Evolutionary conservation across 2,329 filamentous ascomycete genomes (phyloP), one percentile per base, ranked within the genome.

Genomic region (Boeremia lycopersici): DNA sequence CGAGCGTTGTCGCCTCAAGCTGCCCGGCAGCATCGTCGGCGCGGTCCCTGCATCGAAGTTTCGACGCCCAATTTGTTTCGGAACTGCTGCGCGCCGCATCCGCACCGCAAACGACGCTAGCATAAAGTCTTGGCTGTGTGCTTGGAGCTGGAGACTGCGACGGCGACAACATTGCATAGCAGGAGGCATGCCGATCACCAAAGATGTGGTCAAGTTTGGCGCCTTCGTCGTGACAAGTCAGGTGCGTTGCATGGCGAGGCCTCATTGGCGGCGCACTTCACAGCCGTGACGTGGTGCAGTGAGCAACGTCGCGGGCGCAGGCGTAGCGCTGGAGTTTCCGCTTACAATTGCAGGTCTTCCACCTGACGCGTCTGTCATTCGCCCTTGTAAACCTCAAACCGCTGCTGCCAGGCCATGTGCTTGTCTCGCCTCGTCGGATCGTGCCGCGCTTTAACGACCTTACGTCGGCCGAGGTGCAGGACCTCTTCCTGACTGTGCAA

Each of bases 351-450:
- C 64, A 97, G 89, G 91, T 97, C 79, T 98, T 98, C 80, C 85
- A 96, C 76, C 81, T 82, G 62, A 96, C 93, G 1, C 82, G 84
- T 0, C 82, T 89, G 67, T 90, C 88, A 64, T 97, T 92, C 78
- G 92, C 91, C 48, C 82, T 98, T 59, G 93, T 98, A 53, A 99
- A 99, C 78, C 86, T 98, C 73, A 97, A 96, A 77, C 95, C 95
- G 23, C 85, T 99, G 33, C 84, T 97, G 1, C 92, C 93, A 0
- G 95, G 95, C 53, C 95, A 99, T 78, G 88, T 98, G 58, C 89
- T 99, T 29, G 85, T 99, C 57, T 96, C 90, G 62, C 91, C 95
- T 0, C 83, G 85, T 17, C 82, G 82, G 30, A 77, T 69, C 26
- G 88, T 92, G 63, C 84, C 82, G 42, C 89, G 91, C 44, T 83